Percentiles rank a stretch among this genome's conserved stretches.
Conservation (phyloP, 2,329 filamentous ascomycete species). For the Colletotrichum euphorbiae region DNA sequence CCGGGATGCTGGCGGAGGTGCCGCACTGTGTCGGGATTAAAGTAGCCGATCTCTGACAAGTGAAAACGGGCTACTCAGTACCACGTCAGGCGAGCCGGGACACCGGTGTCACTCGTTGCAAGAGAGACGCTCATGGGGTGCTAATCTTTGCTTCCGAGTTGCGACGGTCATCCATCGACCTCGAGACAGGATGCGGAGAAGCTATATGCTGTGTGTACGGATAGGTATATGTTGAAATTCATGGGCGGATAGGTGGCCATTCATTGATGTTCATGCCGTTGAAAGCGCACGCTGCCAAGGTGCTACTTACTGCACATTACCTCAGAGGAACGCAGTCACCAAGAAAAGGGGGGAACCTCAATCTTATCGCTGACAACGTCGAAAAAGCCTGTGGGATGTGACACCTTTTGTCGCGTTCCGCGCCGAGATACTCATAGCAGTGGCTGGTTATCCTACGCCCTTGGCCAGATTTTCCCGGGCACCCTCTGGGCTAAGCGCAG, state of each 20-base stretch:
- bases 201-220: too few relatives aligned
- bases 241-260: too few relatives aligned
- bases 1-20: not conserved
- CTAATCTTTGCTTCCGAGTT: not conserved
- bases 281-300: not conserved
- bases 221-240: too few relatives aligned
- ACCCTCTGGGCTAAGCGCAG: not conserved
- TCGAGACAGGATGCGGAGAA: not conserved
- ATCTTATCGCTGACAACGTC: not conserved
- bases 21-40: constrained; percentile 29
- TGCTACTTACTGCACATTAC: not conserved
- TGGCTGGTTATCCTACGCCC: not conserved
- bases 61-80: not conserved
- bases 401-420: constrained; percentile 5
- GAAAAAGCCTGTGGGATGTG: not conserved
- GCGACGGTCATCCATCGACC: constrained; percentile 7
- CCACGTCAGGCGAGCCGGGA: constrained; percentile 18
- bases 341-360: constrained; percentile 23
- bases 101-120: constrained; percentile 18
- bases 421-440: constrained; percentile 9
- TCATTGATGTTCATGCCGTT: not conserved
- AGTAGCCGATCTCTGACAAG: constrained; percentile 31
- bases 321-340: not conserved
- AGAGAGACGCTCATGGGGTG: not conserved
- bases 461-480: not conserved